These are phyloP conservation scores for Pichia sp. DNA, from an alignment of 1,139 yeast species.

Conservation along the genomic window DNA sequence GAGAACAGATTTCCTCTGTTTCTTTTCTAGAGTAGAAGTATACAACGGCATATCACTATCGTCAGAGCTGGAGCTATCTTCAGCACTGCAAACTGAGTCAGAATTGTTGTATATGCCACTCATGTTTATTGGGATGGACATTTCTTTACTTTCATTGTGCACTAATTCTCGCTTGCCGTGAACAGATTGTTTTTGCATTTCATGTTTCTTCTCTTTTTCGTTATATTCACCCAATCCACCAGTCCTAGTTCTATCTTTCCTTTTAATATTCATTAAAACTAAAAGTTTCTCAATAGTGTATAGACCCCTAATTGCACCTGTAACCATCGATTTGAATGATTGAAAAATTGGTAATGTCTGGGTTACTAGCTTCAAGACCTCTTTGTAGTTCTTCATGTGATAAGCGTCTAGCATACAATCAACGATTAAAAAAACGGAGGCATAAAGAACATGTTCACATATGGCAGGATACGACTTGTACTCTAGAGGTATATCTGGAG, in stretches of 20 bases:
- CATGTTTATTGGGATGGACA: neutral
- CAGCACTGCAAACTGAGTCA: neutral
- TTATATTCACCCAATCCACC: neutral
- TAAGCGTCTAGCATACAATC: slow-evolving; percentile 27
- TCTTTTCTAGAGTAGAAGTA: slow-evolving; percentile 5
- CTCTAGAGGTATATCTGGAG: slow-evolving; percentile 17
- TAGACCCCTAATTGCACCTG: slow-evolving; percentile 30
- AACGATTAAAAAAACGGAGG: slow-evolving; percentile 29
- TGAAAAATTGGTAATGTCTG: slow-evolving; percentile 23
- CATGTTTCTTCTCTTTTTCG: neutral
- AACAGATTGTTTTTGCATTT: neutral
- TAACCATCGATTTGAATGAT: slow-evolving; percentile 24
- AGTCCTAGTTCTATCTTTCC: neutral
- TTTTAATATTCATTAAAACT: slow-evolving; percentile 17
- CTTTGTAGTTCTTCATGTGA: slow-evolving; percentile 17
- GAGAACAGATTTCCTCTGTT: neutral
- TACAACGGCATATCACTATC: slow-evolving; percentile 14
- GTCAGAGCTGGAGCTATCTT: neutral
- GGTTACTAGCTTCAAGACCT: slow-evolving; percentile 18
- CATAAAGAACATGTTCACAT: slow-evolving; percentile 25
- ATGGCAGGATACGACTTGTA: slow-evolving; percentile 26
- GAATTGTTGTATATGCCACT: neutral
- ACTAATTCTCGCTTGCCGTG: neutral
- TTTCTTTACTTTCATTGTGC: neutral
- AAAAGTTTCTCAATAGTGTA: slow-evolving; percentile 27